These are phyloP conservation scores for Lagenaria siceraria DNA, from an alignment of 306 rosid genomes.

Conservation along the genomic window DNA sequence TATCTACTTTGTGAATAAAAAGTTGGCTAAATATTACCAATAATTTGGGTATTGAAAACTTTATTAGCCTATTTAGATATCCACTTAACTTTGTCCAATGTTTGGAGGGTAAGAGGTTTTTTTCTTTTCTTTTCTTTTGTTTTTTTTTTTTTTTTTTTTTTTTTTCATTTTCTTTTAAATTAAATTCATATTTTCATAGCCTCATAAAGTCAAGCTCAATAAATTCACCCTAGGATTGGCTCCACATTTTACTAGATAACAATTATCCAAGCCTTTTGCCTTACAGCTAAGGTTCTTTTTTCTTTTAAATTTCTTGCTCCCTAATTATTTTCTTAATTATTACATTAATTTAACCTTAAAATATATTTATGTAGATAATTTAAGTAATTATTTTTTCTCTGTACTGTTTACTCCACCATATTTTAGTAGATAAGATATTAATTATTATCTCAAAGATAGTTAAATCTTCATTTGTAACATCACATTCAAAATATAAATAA, in stretches of 20 bases:
- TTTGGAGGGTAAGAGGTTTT: neutral
- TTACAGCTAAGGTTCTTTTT: neutral
- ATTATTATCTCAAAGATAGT: too few species aligned
- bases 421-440: too few species aligned
- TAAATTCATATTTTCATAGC: neutral
- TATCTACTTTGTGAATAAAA: neutral
- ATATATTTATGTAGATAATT: neutral
- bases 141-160: too few species aligned
- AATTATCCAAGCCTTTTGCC: neutral
- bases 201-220: neutral
- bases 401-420: neutral
- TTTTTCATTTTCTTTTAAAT: neutral
- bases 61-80: neutral
- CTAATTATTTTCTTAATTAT: neutral
- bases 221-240: neutral
- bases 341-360: neutral
- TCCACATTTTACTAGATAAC: constrained; percentile 3
- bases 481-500: too few species aligned
- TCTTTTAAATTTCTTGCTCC: neutral
- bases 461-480: too few species aligned
- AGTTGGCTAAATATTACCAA: neutral
- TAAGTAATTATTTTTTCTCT: neutral
- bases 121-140: too few species aligned
- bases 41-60: neutral
- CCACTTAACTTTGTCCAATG: neutral